Base-by-base conservation (phyloP, 495 filamentous ascomycete genomes). In the Apodospora peruviana region DNA sequence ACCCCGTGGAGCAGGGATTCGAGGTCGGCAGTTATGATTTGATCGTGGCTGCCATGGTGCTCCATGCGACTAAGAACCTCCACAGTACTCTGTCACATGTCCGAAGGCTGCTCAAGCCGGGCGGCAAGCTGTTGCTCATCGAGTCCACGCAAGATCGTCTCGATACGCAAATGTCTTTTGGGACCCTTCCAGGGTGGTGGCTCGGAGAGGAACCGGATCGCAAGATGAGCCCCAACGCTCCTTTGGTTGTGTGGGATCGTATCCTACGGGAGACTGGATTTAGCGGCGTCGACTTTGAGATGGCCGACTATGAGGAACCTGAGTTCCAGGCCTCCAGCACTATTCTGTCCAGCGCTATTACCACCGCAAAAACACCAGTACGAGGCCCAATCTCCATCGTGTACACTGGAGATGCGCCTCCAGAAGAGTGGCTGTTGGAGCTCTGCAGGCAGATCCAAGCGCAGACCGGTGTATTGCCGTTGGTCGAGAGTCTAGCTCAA, bases 131-230 rank as follows among this genome's bases (percentile, higher is more conserved):
- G 3, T 47, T 70, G 10, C 44, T 71, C 21, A 49, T 62, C 29
- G 71, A 74, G 43, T 40, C 63, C 12, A 71, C 70, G 8, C 56
- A 50, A 21, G 56, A 54, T 2, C 53, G 51, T 2, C 48, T 57
- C 7, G 48, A 64, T 45, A 57, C 51, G 19, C 60, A 57, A 0
- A 47, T 72, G 7, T 43, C 73, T 2, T 61, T 77, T 2, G 66
- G 65, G 10, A 50, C 55, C 3, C 50, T 77, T 2, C 62, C 68
- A 3, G 73, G 68, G 0, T 81, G 77, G 76, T 80, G 76, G 76
- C 41, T 65, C 17, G 71, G 75, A 3, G 53, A 51, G 9, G 51
- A 65, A 2, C 61, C 69, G 5, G 71, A 64, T 1, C 77, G 76
- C 67, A 76, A 72, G 71, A 41, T 61, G 9, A 10, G 66, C 2